Base-by-base conservation (phyloP, 345 rosid genomes). In the Trapa bicornis region DNA sequence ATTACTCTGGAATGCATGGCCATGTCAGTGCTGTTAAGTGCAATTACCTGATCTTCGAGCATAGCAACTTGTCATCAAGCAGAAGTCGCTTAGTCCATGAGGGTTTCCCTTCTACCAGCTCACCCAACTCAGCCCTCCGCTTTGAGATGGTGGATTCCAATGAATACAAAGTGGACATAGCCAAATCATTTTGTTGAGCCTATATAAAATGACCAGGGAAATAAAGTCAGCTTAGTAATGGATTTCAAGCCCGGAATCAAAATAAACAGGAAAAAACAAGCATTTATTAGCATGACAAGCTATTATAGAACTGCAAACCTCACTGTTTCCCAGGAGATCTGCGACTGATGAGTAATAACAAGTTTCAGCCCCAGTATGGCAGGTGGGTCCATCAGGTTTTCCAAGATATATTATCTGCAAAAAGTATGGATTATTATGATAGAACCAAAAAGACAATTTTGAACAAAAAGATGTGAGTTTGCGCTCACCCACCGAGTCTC, bases 321-420 rank as follows among this genome's bases (percentile, higher is more conserved):
- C 75, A 8, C 83, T 74, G 47, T 80, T 64, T 65, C 81, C 83
- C 60, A 83, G 70, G n/a, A 72, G 61, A 69, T 82, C 86, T 0
- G 73, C 53, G 39, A 80, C 81, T 0, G 89, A 83, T 43, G 92
- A 80, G 66, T 77, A 89, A 76, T 89, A 91, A 77, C 99, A 91
- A 41, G 96, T 94, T 75, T 89, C 93, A 29, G 87, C 78, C 2
- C 97, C 99, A 0, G 97, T 94, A 77, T 94, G 99, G 74, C 99
- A 94, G 42, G 93, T 85, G 50, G 99, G 96, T 10, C 97, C 97
- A 77, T 85, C 96, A 17, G 96, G 95, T 67, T 89, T 85, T 61
- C 96, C 96, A 0, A 89, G 95, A 76, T 94, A 94, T 54, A 94
- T 86, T 74, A 94, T 89, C 97, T 94, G 84, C 39, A 47, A 22